Base-by-base conservation (phyloP, 768 basidiomycete genomes). In the Dioszegia aurantiaca region DNA sequence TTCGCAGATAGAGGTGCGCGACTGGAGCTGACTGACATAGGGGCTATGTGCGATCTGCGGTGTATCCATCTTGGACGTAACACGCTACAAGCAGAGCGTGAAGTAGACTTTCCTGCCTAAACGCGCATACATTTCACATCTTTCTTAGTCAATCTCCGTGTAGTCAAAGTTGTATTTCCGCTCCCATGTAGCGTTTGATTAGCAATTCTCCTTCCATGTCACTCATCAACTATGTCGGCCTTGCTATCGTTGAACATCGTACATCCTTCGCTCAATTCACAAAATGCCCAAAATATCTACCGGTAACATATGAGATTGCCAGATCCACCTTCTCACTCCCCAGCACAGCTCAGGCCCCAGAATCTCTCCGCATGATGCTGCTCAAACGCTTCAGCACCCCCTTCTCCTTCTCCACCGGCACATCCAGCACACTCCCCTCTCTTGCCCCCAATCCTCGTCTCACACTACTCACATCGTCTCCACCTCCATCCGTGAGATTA, bases 21-120 rank as follows among this genome's bases (percentile, higher is more conserved):
- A 33, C 28, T 12, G 28, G 33, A 36, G 47, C 40, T 51, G 26
- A 26, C n/a, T 19, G 10, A 26, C 2, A 21, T 56, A 64, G 67
- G 75, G 70, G 12, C 47, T 76, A 9, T 78, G 77, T 62, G 71
- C 77, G 24, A 78, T 78, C n/a, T 78, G 77, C 47, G 75, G 75
- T 17, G 70, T 61, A 10, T 64, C 71, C 43, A 63, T 76, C 12
- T 53, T 76, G n/a, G 75, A 74, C 59, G 68, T 63, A 9, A 46
- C 53, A 16, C 41, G 74, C 19, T 73, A 72, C 60, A 75, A 75
- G 65, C 72, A 73, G 57, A 62, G 68, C 24, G 37, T 61, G 37
- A 65, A 64, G 59, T 72, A 47, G 44, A 30, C 21, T n/a, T n/a
- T n/a, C n/a, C n/a, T n/a, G n/a, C n/a, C n/a, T n/a, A n/a, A n/a